phyloP scores from a whole-genome alignment of 2,329 filamentous ascomycete genomes.

The Elsinoe ampelina region DNA sequence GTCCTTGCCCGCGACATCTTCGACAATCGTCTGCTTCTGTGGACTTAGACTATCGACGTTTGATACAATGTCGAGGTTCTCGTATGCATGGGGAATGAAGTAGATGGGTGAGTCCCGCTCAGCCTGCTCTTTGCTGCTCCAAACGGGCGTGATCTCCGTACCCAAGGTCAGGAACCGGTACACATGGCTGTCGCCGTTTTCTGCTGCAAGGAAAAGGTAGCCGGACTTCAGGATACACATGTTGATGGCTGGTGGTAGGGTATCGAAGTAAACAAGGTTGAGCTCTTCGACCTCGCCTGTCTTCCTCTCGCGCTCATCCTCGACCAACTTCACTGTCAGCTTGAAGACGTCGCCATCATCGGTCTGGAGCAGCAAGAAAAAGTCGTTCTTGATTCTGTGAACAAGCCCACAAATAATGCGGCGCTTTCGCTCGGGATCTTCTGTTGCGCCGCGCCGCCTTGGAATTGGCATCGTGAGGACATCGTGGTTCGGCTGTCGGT shows the following conservation, averaged over 20 bases:
- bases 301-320: constrained; percentile 66
- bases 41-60: constrained; percentile 85
- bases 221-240: constrained; percentile 92
- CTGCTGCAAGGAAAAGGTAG: constrained; percentile 84
- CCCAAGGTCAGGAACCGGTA: constrained; percentile 97
- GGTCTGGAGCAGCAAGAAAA: constrained; percentile 93
- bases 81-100: constrained; percentile 68
- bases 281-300: constrained; percentile 74
- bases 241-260: constrained; percentile 76
- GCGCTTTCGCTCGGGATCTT: constrained; percentile 85
- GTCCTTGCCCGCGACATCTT: constrained; percentile 83
- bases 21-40: constrained; percentile 80
- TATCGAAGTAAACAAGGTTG: constrained; percentile 97
- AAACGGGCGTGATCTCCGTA: constrained; percentile 83
- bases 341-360: constrained; percentile 99
- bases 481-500: constrained; percentile 91
- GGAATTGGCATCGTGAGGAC: constrained; percentile 84
- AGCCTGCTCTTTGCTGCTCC: constrained; percentile 65
- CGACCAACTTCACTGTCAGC: constrained; percentile 81
- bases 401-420: constrained; percentile 86
- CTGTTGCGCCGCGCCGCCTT: constrained; percentile 72
- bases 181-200: constrained; percentile 87
- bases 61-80: constrained; percentile 78
- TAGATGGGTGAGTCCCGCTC: constrained; percentile 76
- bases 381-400: constrained; percentile 88